Conservation (phyloP, 1,284 basidiomycete genomes). For the Apiotrichum gracile region DNA sequence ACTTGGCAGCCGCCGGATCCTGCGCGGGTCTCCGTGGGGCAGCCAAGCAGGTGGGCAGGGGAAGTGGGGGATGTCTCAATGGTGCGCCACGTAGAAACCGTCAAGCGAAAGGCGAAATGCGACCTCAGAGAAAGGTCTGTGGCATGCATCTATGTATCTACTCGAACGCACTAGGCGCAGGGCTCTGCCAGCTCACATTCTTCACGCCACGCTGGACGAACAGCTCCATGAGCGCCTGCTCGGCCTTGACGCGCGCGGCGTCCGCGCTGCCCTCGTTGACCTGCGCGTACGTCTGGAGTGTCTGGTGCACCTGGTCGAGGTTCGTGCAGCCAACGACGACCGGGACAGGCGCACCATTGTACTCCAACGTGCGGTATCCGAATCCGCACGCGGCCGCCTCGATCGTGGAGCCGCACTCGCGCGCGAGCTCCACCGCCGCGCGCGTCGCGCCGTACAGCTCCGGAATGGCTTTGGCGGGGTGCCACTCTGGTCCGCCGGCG, state of each 20-base stretch:
- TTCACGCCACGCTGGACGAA: conserved; percentile 55
- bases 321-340: conserved; percentile 69
- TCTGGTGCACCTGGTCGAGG: conserved; percentile 66
- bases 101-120: too few species aligned
- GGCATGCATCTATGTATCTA: not conserved
- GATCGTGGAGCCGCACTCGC: conserved; percentile 47
- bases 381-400: conserved; percentile 69
- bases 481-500: conserved; percentile 65
- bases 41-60: too few species aligned
- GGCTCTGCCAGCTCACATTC: conserved; percentile 49
- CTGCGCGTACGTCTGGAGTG: conserved; percentile 61
- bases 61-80: too few species aligned
- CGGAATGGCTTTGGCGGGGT: conserved; percentile 57
- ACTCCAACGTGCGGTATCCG: conserved; percentile 54
- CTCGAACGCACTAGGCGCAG: conserved; percentile 10
- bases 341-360: conserved; percentile 50
- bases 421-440: conserved; percentile 24
- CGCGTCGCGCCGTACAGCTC: conserved; percentile 20
- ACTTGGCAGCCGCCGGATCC: too few species aligned
- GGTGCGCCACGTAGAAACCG: too few species aligned
- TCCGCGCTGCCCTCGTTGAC: conserved; percentile 48
- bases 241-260: conserved; percentile 47
- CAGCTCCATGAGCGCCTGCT: conserved; percentile 51
- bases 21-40: too few species aligned
- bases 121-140: too few species aligned